Evolutionary conservation across 148 eudicot genomes (phyloP), one percentile per base, ranked within the genome.

Genomic region (Spergularia bocconei): DNA sequence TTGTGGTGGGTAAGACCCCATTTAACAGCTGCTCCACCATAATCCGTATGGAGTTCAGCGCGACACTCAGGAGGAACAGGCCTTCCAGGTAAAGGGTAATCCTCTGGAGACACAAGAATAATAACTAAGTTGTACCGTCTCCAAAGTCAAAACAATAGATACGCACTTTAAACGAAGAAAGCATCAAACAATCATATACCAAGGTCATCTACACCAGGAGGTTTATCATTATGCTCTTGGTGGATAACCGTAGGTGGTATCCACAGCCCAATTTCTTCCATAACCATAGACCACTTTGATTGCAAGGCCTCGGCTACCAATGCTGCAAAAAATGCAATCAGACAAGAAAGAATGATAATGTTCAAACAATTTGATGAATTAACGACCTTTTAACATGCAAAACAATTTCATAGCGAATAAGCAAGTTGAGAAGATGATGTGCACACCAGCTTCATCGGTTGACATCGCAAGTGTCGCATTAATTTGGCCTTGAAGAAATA

Each of bases 1-100:
- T 90, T 87, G 76, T 79, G 96, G 80, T 91, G 92, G 25, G 96
- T 94, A 4, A 94, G 92, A 74, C 98, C 98, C 98, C 98, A 94
- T 80, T 74, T 87, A 63, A 94, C 96, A 19, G 98, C 98, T 62
- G 72, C 84, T 67, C 98, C 98, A 53, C 63, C 93, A 71, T 94
- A 94, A 77, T 94, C 98, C 15, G 96, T 81, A 62, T 94, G 98
- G 73, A 80, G 91, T 77, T 90, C 91, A 6, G 88, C 83, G 54
- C 87, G 85, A 75, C 98, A 94, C 73, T 91, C 93, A 0, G 88
- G 83, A 72, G 98, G 98, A 67, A 89, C 84, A 51, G 83, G 86
- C 80, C 82, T 85, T 62, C 98, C 98, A 5, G 98, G 85, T 74
- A 94, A 81, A 13, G 86, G 84, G 53, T 84, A 88, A 48, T 86